Conservation (phyloP, 1,284 basidiomycete genomes). For the Trichosporon ovoides region DNA sequence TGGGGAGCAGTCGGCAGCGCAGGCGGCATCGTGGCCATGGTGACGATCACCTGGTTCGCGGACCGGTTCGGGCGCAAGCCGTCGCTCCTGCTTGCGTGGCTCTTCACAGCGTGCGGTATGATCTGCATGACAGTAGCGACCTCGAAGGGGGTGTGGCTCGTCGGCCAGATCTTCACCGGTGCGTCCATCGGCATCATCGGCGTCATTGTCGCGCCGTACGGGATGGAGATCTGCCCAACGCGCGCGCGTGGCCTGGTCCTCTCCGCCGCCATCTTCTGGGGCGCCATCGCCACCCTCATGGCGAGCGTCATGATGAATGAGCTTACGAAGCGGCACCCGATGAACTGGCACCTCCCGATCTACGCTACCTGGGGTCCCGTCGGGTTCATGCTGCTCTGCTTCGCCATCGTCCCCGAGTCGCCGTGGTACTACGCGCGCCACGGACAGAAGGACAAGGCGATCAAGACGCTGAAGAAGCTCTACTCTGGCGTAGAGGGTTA, state of each 20-base stretch:
- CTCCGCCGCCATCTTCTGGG: constrained; percentile 10
- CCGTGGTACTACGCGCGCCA: constrained; percentile 21
- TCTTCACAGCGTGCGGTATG: constrained; percentile 9
- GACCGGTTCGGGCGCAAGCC: constrained; percentile 26
- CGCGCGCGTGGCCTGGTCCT: constrained; percentile 11
- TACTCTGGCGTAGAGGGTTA: constrained; percentile 28
- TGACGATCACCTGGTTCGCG: constrained; percentile 10
- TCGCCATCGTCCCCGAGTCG: constrained; percentile 14
- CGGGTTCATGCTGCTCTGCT: constrained; percentile 17
- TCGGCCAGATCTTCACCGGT: constrained; percentile 14
- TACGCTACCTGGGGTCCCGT: constrained; percentile 16
- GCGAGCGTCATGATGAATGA: constrained; percentile 18
- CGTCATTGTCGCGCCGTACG: constrained; percentile 10
- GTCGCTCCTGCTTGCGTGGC: constrained; percentile 14
- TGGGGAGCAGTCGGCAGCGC: constrained; percentile 22
- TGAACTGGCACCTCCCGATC: constrained; percentile 16
- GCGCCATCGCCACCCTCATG: neutral
- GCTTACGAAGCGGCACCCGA: constrained; percentile 11
- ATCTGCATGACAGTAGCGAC: constrained; percentile 1
- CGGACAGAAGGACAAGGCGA: constrained; percentile 19
- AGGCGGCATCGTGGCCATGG: constrained; percentile 9
- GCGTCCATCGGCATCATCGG: constrained; percentile 15
- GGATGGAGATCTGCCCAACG: constrained; percentile 15
- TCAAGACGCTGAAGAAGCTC: constrained; percentile 19
- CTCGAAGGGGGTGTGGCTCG: constrained; percentile 5